These are phyloP conservation scores for Plasmodium ovale DNA, from an alignment of 169 alveolate genomes.

Conservation along the genomic window DNA sequence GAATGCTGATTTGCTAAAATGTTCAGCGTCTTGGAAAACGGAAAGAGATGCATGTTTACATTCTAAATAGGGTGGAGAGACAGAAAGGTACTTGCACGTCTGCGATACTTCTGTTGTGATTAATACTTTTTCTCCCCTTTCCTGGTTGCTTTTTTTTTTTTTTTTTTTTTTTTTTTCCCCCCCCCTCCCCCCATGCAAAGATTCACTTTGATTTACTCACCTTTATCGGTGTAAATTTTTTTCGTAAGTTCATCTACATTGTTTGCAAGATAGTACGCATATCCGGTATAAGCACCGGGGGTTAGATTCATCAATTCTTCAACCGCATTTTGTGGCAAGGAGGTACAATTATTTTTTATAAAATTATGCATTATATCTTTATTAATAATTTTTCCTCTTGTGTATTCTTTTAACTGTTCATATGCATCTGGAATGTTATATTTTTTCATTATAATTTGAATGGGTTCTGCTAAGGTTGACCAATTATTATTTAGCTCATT, in stretches of 20 bases:
- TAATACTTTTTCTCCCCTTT: neutral
- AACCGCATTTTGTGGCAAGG: slow-evolving; percentile 25
- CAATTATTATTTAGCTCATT: slow-evolving; percentile 92
- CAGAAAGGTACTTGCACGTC: neutral
- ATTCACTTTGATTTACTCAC: neutral
- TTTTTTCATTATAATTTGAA: slow-evolving; percentile 92
- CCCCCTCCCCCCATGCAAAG: too few species aligned
- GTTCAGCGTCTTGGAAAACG: too few species aligned
- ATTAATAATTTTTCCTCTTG: slow-evolving; percentile 76
- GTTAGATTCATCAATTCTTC: slow-evolving; percentile 50
- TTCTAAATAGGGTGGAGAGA: too few species aligned
- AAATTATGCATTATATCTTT: slow-evolving; percentile 74
- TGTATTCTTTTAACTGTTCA: slow-evolving; percentile 81
- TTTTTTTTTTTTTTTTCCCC: slow-evolving; percentile 6
- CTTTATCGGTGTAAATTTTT: neutral
- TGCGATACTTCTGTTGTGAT: neutral
- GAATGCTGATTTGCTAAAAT: too few species aligned
- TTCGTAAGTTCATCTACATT: slow-evolving; percentile 44
- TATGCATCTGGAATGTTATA: slow-evolving; percentile 80
- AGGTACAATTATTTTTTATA: slow-evolving; percentile 56
- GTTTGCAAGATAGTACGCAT: slow-evolving; percentile 40
- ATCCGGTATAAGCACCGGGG: slow-evolving; percentile 60
- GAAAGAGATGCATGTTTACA: too few species aligned
- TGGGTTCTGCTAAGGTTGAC: slow-evolving; percentile 96
- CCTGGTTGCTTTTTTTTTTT: neutral